Percentiles rank a stretch among this genome's conserved stretches.
These are phyloP conservation scores for Epicoccum nigrum DNA, from an alignment of 2,329 filamentous ascomycete species.

Conservation along the genomic window DNA sequence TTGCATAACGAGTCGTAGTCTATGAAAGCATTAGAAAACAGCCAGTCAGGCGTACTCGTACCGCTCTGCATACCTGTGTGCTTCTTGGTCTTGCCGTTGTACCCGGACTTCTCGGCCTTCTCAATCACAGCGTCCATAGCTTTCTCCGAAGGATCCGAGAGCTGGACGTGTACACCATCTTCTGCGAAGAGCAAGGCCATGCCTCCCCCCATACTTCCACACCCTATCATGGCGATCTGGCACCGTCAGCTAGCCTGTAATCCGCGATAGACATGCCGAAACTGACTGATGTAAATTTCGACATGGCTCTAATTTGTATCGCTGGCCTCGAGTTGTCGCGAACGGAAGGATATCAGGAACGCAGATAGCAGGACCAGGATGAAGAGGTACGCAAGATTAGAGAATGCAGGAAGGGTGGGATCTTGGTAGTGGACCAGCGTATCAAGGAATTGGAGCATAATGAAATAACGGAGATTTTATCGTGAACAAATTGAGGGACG, in stretches of 20 bases:
- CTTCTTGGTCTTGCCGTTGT: slow-evolving; percentile 49
- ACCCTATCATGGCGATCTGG: slow-evolving; percentile 63
- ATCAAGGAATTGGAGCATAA: slow-evolving; percentile 39
- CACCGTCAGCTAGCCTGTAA: slow-evolving; percentile 7
- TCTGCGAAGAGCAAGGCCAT: slow-evolving; percentile 66
- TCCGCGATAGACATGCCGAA: not conserved
- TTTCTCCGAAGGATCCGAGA: slow-evolving; percentile 60
- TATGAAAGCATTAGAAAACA: slow-evolving; percentile 29
- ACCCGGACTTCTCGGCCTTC: slow-evolving; percentile 49
- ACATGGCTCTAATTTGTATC: slow-evolving; percentile 20
- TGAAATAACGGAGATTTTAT: slow-evolving; percentile 2
- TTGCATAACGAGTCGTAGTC: slow-evolving; percentile 60
- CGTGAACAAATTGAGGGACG: slow-evolving; percentile 5
- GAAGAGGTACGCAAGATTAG: slow-evolving; percentile 38
- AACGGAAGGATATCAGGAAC: slow-evolving; percentile 33
- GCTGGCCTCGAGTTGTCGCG: slow-evolving; percentile 21
- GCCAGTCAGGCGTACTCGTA: not conserved
- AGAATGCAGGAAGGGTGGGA: slow-evolving; percentile 39
- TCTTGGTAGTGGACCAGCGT: slow-evolving; percentile 38
- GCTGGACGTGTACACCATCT: slow-evolving; percentile 59
- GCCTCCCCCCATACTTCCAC: slow-evolving; percentile 65
- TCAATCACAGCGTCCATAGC: slow-evolving; percentile 55
- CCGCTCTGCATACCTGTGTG: slow-evolving; percentile 37
- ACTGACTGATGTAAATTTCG: slow-evolving; percentile 36
- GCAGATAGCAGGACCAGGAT: slow-evolving; percentile 33